Conservation (phyloP, 2,329 filamentous ascomycete genomes). For the Pestalotiopsis sp. region DNA sequence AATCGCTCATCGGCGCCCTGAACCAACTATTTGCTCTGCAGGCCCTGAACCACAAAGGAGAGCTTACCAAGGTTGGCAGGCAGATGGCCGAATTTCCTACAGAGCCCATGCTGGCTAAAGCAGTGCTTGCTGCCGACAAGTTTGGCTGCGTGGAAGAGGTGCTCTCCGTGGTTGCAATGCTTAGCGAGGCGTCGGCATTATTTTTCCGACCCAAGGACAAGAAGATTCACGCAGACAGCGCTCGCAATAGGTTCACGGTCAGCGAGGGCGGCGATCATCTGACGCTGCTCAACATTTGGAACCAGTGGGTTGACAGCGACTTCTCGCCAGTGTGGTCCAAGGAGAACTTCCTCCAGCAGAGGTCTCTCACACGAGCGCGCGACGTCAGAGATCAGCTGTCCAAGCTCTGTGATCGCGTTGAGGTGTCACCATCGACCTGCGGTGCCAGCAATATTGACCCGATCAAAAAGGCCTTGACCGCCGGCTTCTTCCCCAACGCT, state of each 20-base stretch:
- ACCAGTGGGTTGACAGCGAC: constrained; percentile 92
- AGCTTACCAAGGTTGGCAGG: constrained; percentile 86
- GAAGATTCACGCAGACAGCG: constrained; percentile 92
- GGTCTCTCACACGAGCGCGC: constrained; percentile 82
- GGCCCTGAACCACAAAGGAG: constrained; percentile 84
- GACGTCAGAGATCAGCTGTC: constrained; percentile 92
- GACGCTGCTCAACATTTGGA: constrained; percentile 89
- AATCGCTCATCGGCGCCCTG: constrained; percentile 84
- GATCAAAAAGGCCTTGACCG: constrained; percentile 85
- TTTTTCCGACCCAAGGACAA: constrained; percentile 98
- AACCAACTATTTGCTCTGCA: constrained; percentile 92
- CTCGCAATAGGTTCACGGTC: constrained; percentile 83
- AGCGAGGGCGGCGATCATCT: constrained; percentile 91
- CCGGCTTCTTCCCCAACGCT: constrained; percentile 94
- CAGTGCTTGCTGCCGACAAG: constrained; percentile 84
- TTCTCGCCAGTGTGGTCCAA: constrained; percentile 85
- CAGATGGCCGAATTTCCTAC: constrained; percentile 96
- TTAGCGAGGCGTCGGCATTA: constrained; percentile 82
- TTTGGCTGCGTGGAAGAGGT: constrained; percentile 94
- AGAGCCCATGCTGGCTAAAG: constrained; percentile 88
- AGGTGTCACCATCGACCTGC: constrained; percentile 72
- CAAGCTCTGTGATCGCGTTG: constrained; percentile 91
- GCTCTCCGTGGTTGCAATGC: constrained; percentile 90
- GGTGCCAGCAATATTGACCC: constrained; percentile 74
- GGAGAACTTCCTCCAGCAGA: constrained; percentile 93